Evolutionary conservation across 768 basidiomycete species (phyloP), one percentile per base, ranked within the genome.

Genomic region (Cantharellus cinnabarinus): DNA sequence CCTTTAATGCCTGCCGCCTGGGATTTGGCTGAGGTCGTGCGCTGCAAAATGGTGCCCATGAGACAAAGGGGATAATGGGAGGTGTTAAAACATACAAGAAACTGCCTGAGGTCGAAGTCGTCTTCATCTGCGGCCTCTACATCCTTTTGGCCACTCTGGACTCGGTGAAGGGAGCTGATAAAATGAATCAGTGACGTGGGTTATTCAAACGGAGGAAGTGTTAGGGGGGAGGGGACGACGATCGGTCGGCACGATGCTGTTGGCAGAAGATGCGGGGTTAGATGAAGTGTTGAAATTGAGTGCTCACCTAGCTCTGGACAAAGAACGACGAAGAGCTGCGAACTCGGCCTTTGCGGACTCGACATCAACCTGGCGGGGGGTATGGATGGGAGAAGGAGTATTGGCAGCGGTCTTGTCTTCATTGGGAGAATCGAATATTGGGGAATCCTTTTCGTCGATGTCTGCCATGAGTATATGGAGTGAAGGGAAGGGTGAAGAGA

Each of bases 31-130:
- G 82, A 83, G 10, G 78, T 80, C 4, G 52, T 14, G 35, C 52
- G 52, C 52, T 54, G 38, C 0, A 14, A 10, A 10, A 10, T 10
- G 52, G 7, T 29, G 44, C 44, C 10, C 44, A 48, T 48, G 44
- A 29, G 29, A 48, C 44, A 29, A 48, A 29, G 29, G 29, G 29
- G 1, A 48, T 10, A 48, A 48, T 10, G 29, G 44, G 29, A 48
- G 29, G 29, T 48, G 44, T 48, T 10, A 37, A 37, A 37, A 54
- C 78, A 77, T 2, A 77, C 71, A 39, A 86, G 73, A 63, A 83
- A 85, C 60, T 83, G 82, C 14, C 76, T 76, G 20, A 86, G 77
- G 66, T 84, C 77, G 63, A 84, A 85, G 0, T 72, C 67, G 5
- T 66, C 63, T 3, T 65, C 63, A 4, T 70, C 67, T 39, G 75